A percentile compares a stretch with the other conserved stretches of the same genome.
These are phyloP conservation scores for Carex myosuroides DNA, from an alignment of 176 grass and related monocot genomes.

Conservation along the genomic window DNA sequence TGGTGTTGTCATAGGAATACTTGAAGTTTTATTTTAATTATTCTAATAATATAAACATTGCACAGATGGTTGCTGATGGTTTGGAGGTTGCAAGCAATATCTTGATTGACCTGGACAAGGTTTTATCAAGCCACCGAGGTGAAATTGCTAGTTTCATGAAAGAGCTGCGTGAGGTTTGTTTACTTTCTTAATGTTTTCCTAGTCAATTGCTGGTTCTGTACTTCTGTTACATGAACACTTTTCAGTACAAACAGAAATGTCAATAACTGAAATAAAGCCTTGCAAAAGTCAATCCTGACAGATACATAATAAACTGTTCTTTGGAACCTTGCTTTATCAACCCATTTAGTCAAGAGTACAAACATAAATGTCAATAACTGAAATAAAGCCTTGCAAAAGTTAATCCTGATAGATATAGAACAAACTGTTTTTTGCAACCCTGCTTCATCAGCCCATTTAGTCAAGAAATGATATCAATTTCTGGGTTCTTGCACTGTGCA, in stretches of 20 bases:
- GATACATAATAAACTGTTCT: neutral
- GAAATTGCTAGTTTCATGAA: constrained; percentile 68
- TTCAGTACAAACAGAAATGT: neutral
- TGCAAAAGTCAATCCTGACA: neutral
- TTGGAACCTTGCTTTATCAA: neutral
- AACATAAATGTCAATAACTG: neutral
- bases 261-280: neutral
- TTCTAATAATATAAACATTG: neutral
- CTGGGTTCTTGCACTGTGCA: constrained; percentile 23
- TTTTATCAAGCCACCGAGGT: constrained; percentile 54
- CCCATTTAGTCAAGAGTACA: neutral
- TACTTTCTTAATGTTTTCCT: constrained; percentile 5
- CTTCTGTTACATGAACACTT: neutral
- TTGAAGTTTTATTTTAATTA: neutral
- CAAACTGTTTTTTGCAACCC: neutral
- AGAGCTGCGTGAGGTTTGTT: constrained; percentile 68
- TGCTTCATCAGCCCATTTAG: neutral
- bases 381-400: neutral
- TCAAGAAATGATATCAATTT: neutral
- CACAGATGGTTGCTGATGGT: constrained; percentile 66
- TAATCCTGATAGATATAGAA: neutral
- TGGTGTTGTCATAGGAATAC: neutral
- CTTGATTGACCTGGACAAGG: constrained; percentile 56
- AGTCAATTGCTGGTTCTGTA: neutral
- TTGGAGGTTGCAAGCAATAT: constrained; percentile 56